A percentile compares a stretch with the other conserved stretches of the same genome.
phyloP scores from a whole-genome alignment of 1,139 yeast genomes.

The Geotrichum fermentans region DNA sequence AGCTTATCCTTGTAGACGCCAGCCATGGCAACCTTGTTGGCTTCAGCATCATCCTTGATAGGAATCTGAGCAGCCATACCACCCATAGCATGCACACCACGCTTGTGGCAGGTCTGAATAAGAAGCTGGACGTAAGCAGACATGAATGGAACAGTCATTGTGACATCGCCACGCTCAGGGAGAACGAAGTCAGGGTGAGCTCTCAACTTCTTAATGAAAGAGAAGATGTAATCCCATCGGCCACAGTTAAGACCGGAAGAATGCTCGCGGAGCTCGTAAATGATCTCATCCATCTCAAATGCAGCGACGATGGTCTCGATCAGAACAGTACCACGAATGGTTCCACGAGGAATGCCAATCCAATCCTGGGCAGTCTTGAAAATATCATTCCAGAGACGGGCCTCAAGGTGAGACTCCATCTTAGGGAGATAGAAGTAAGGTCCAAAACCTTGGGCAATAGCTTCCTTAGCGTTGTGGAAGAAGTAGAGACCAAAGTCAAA shows the following conservation, averaged over 20 bases:
- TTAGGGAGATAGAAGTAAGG: constrained; percentile 77
- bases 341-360: constrained; percentile 61
- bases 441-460: constrained; percentile 58
- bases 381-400: constrained; percentile 73
- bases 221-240: constrained; percentile 78
- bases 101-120: constrained; percentile 66
- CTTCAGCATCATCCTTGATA: constrained; percentile 60
- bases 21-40: constrained; percentile 63
- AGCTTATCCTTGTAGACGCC: constrained; percentile 68
- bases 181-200: constrained; percentile 57
- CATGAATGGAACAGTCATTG: constrained; percentile 75
- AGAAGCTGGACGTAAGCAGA: constrained; percentile 60
- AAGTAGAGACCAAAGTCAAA: constrained; percentile 77
- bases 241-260: constrained; percentile 77
- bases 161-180: constrained; percentile 70
- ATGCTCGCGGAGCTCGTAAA: constrained; percentile 69
- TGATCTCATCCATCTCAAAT: constrained; percentile 78
- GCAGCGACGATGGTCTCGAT: constrained; percentile 75
- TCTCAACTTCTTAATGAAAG: constrained; percentile 64
- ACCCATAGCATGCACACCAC: constrained; percentile 77
- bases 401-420: constrained; percentile 77
- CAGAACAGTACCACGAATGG: constrained; percentile 72
- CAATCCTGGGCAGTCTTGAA: constrained; percentile 67
- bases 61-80: constrained; percentile 87
- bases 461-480: constrained; percentile 64